Percentiles rank a stretch among this genome's conserved stretches.
phyloP scores from a whole-genome alignment of 2,329 filamentous ascomycete species.

The Epicoccum sorghinum region DNA sequence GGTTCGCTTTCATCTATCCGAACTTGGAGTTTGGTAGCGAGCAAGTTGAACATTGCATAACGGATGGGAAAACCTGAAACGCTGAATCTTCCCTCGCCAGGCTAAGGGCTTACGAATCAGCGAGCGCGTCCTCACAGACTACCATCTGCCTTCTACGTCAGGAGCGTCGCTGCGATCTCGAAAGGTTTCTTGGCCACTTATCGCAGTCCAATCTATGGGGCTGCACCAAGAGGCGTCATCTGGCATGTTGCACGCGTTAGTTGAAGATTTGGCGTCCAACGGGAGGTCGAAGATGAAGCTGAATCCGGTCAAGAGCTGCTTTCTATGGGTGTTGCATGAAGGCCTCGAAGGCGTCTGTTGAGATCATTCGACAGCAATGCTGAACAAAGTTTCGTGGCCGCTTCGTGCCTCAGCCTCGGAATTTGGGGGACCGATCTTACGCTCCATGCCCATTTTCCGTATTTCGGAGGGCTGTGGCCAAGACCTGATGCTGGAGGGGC shows the following conservation, averaged over 20 bases:
- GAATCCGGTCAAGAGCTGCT: neutral
- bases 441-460: conserved; percentile 33
- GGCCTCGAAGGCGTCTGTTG: conserved; percentile 5
- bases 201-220: neutral
- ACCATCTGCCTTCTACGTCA: conserved; percentile 14
- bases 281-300: neutral
- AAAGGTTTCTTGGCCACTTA: conserved; percentile 1
- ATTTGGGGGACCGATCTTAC: conserved; percentile 38
- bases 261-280: conserved; percentile 3
- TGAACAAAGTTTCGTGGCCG: conserved; percentile 27
- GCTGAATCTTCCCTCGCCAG: conserved; percentile 23
- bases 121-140: conserved; percentile 28
- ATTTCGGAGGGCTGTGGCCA: conserved; percentile 23
- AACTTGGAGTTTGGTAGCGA: conserved; percentile 19
- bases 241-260: conserved; percentile 7
- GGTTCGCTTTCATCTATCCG: conserved; percentile 1
- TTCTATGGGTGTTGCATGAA: neutral
- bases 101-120: conserved; percentile 42
- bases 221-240: conserved; percentile 10
- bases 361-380: conserved; percentile 5
- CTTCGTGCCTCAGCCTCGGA: conserved; percentile 42
- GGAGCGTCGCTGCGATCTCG: neutral
- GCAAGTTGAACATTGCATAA: conserved; percentile 10
- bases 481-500: conserved; percentile 23
- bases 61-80: conserved; percentile 35